phyloP scores from a whole-genome alignment of 371 early-diverging fungal species.

The Mucor racemosus region DNA sequence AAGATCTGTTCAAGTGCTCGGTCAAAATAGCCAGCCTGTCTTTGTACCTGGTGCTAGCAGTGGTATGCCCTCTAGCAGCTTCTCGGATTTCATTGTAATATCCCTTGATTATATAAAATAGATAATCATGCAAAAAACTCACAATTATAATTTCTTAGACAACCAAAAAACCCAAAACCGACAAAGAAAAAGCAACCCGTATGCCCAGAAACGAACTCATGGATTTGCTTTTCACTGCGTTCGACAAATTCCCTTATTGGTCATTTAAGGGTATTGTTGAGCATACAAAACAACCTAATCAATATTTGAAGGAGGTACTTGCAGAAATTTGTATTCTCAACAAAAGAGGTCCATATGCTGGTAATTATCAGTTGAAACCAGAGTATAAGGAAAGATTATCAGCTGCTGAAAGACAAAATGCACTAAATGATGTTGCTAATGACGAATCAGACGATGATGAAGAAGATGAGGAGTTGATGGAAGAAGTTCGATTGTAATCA shows the following conservation, averaged over 20 bases:
- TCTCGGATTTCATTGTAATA: conserved; percentile 61
- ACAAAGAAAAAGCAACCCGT: conserved; percentile 77
- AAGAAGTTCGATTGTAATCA: conserved; percentile 39
- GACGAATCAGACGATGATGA: conserved; percentile 36
- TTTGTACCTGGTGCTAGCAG: conserved; percentile 62
- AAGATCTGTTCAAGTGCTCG: conserved; percentile 63
- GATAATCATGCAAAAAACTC: neutral
- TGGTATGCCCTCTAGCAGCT: conserved; percentile 55
- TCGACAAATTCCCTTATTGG: conserved; percentile 84
- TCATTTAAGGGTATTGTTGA: conserved; percentile 86
- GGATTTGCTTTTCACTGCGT: conserved; percentile 82
- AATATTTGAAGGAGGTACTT: conserved; percentile 88
- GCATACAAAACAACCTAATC: conserved; percentile 75
- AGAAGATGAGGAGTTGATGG: conserved; percentile 52
- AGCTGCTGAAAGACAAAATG: conserved; percentile 48
- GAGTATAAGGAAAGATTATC: conserved; percentile 70
- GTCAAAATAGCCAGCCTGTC: conserved; percentile 61
- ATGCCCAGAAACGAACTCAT: conserved; percentile 86
- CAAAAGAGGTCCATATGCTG: conserved; percentile 84
- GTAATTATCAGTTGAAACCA: conserved; percentile 84
- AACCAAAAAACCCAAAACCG: conserved; percentile 43
- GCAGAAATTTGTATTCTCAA: conserved; percentile 80
- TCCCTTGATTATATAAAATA: neutral
- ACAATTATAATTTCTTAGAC: conserved; percentile 19
- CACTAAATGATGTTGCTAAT: conserved; percentile 23